Conservation (phyloP, 2,329 filamentous ascomycete species). For the Microsporum audouinii region DNA sequence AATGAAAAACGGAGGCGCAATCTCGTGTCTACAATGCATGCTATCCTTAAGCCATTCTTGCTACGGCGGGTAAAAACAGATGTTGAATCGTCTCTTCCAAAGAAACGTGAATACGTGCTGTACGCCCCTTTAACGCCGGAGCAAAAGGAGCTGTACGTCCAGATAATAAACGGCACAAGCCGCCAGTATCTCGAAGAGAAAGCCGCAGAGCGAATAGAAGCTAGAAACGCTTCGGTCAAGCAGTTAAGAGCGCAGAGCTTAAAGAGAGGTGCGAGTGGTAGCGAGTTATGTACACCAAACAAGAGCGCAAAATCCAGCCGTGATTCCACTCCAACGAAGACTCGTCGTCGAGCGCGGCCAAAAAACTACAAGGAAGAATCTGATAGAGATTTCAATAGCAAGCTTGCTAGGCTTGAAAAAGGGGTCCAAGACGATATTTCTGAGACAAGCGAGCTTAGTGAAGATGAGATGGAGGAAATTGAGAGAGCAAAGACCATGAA, state of each 20-base stretch:
- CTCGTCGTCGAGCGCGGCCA: slow-evolving; percentile 39
- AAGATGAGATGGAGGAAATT: slow-evolving; percentile 48
- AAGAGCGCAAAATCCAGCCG: slow-evolving; percentile 70
- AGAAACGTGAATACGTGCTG: slow-evolving; percentile 91
- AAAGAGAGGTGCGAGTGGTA: slow-evolving; percentile 47
- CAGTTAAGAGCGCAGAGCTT: slow-evolving; percentile 35
- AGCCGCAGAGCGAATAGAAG: slow-evolving; percentile 39
- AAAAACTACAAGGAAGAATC: slow-evolving; percentile 59
- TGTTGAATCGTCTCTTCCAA: slow-evolving; percentile 80
- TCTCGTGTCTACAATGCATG: slow-evolving; percentile 76
- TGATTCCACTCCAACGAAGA: slow-evolving; percentile 58
- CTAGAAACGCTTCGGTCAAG: slow-evolving; percentile 20
- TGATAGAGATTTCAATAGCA: slow-evolving; percentile 73
- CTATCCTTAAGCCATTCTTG: slow-evolving; percentile 83
- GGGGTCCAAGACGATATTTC: slow-evolving; percentile 51
- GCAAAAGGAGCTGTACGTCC: slow-evolving; percentile 81
- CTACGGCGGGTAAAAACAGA: slow-evolving; percentile 84
- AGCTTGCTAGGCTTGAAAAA: slow-evolving; percentile 38
- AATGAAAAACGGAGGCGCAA: slow-evolving; percentile 67
- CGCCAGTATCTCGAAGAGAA: slow-evolving; percentile 40
- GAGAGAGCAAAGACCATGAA: slow-evolving; percentile 58
- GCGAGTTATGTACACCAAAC: slow-evolving; percentile 37
- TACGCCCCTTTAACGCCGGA: slow-evolving; percentile 86
- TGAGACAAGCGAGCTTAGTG: slow-evolving; percentile 30
- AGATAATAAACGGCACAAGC: slow-evolving; percentile 68